Conservation (phyloP, 2,329 filamentous ascomycete genomes). For the Trichoderma cornu-damae region DNA sequence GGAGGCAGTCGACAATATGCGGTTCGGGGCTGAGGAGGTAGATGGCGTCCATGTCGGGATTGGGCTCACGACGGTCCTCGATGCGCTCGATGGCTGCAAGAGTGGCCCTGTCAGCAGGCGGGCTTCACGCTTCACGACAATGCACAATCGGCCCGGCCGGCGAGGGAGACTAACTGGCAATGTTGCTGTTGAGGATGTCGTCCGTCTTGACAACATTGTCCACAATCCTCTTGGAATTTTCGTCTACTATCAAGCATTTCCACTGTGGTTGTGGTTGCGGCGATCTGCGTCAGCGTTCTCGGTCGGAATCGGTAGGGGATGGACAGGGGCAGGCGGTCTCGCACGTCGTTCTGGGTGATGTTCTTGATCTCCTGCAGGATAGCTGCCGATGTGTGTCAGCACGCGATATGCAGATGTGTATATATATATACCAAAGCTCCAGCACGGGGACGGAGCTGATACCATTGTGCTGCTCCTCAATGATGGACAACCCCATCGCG, state of each 20-base stretch:
- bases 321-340: slow-evolving; percentile 25
- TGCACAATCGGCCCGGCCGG: background rate
- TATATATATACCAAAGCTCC: background rate
- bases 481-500: slow-evolving; percentile 78
- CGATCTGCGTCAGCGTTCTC: slow-evolving; percentile 17
- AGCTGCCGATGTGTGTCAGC: slow-evolving; percentile 27
- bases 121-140: no score
- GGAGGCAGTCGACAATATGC: slow-evolving; percentile 87
- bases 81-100: slow-evolving; percentile 83
- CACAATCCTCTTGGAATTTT: slow-evolving; percentile 74
- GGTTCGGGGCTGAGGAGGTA: slow-evolving; percentile 83
- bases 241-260: slow-evolving; percentile 93
- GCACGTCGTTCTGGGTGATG: slow-evolving; percentile 76
- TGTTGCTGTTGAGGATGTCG: slow-evolving; percentile 93
- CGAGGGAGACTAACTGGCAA: slow-evolving; percentile 66
- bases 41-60: slow-evolving; percentile 88
- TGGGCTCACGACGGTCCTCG: slow-evolving; percentile 75
- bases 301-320: slow-evolving; percentile 2
- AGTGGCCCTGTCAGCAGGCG: slow-evolving; percentile 20
- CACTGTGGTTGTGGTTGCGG: slow-evolving; percentile 53
- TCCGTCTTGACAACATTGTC: slow-evolving; percentile 91
- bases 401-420: no score
- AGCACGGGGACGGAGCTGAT: background rate
- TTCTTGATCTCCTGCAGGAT: slow-evolving; percentile 56
- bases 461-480: slow-evolving; percentile 69